Evolutionary conservation across 768 basidiomycete genomes (phyloP), one percentile per base, ranked within the genome.

Genomic region (Mycena chlorophos): DNA sequence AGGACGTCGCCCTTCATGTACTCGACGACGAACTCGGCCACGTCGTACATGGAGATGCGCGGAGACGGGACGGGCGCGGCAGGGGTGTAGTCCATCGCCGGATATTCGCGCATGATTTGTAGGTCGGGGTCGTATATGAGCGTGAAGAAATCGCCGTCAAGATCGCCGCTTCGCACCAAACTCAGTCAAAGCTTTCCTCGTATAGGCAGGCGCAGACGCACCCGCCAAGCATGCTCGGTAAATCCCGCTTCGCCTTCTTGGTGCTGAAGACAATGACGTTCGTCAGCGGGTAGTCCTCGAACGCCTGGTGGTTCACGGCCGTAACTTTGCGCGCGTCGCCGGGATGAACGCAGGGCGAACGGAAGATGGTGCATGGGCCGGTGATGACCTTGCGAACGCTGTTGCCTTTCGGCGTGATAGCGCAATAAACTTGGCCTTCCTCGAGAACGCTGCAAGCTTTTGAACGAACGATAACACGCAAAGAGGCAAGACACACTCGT

Each of bases 341-440:
- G 1, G 62, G 62, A 25, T 63, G 62, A 12, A 61, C 49, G 23
- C 56, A 57, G 2, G 62, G 62, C 14, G 58, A 56, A 19, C 62
- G 59, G 25, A 60, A 63, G 6, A 63, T 61, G 14, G 62, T 63
- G 53, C 60, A 62, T 54, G 57, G 62, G 20, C 62, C 62, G 3
- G 49, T 57, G 13, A 63, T 55, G 4, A 63, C 54, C 3, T 19
- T 34, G 10, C 56, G 55, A 1, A 56, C 51, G 12, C 39, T 55
- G n/a, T 45, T 3, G 3, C 56, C 62, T 4, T 40, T 23, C 4
- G 54, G 55, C 0, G 51, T 58, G 23, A 63, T 22, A 4, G 62
- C 62, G 27, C 58, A 60, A n/a, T 63, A 63, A 25, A 63, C 57
- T 27, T 63, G 25, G 0, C 62, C 62, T 12, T 55, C 54, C 27